These are phyloP conservation scores for Botrytis squamosa DNA, from an alignment of 2,329 filamentous ascomycete genomes.

Conservation along the genomic window DNA sequence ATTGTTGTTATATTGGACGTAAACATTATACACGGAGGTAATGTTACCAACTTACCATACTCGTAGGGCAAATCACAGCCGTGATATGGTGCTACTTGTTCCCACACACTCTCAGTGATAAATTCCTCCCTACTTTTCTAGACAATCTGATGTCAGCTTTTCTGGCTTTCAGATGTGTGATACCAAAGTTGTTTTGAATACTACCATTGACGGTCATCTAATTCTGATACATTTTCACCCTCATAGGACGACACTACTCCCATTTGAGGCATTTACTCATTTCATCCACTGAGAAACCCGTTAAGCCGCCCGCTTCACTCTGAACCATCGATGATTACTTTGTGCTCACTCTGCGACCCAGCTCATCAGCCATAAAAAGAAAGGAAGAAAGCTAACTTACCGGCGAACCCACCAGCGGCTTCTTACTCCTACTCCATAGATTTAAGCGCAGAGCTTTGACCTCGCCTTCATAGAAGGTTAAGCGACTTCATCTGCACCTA, in stretches of 20 bases:
- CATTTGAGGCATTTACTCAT: background rate
- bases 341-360: constrained; percentile 1
- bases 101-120: background rate
- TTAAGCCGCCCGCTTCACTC: background rate
- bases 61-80: background rate
- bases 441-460: constrained; percentile 24
- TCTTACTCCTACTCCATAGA: background rate
- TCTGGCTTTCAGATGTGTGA: constrained; percentile 6
- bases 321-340: background rate
- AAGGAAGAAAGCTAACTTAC: background rate
- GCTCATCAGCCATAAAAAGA: background rate
- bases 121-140: background rate
- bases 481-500: constrained; percentile 23
- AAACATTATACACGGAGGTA: background rate
- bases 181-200: constrained; percentile 11
- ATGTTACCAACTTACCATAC: background rate
- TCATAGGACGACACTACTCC: constrained; percentile 1
- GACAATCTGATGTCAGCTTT: background rate
- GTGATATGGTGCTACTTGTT: background rate
- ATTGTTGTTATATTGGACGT: background rate
- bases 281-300: background rate
- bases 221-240: constrained; percentile 16
- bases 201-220: background rate
- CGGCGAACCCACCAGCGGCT: background rate
- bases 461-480: constrained; percentile 17